phyloP scores from a whole-genome alignment of 1,284 basidiomycete species.

The Heterobasidion irregulare region DNA sequence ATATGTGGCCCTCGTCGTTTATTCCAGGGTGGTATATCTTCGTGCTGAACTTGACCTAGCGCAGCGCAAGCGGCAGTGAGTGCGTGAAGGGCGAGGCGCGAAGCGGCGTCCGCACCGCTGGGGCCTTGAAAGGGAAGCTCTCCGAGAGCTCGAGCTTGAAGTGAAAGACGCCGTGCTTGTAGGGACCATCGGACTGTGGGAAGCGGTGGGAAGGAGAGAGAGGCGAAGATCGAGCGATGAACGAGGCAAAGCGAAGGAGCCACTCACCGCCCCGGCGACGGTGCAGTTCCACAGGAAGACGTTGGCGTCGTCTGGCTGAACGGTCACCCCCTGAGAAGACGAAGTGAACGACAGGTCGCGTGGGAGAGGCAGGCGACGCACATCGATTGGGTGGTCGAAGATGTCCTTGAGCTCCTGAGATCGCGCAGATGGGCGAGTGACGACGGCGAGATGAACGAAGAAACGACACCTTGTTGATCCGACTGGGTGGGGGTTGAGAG shows the following conservation, averaged over 20 bases:
- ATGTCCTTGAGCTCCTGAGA: conserved; percentile 57
- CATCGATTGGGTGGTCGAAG: conserved; percentile 50
- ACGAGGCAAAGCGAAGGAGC: conserved; percentile 1
- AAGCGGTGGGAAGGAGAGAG: neutral
- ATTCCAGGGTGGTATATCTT: conserved; percentile 92
- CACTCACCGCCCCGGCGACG: conserved; percentile 69
- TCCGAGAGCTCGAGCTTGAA: conserved; percentile 65
- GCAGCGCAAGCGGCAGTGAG: neutral
- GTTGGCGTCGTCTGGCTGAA: conserved; percentile 66
- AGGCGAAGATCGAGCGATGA: neutral
- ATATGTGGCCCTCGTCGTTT: conserved; percentile 83
- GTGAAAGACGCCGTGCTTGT: conserved; percentile 77
- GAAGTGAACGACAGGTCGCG: neutral
- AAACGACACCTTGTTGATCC: conserved; percentile 7
- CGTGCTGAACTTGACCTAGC: conserved; percentile 76
- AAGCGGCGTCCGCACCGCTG: conserved; percentile 42
- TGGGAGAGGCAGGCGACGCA: conserved; percentile 18
- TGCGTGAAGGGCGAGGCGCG: neutral
- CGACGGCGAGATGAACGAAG: neutral
- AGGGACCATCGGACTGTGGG: conserved; percentile 66
- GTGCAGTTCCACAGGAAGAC: conserved; percentile 72
- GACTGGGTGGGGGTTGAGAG: neutral
- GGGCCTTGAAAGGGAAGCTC: conserved; percentile 89
- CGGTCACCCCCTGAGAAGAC: conserved; percentile 43
- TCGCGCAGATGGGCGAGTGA: conserved; percentile 8